Conservation (phyloP, 257 asterid genomes). For the Nyctanthes arbortristis region DNA sequence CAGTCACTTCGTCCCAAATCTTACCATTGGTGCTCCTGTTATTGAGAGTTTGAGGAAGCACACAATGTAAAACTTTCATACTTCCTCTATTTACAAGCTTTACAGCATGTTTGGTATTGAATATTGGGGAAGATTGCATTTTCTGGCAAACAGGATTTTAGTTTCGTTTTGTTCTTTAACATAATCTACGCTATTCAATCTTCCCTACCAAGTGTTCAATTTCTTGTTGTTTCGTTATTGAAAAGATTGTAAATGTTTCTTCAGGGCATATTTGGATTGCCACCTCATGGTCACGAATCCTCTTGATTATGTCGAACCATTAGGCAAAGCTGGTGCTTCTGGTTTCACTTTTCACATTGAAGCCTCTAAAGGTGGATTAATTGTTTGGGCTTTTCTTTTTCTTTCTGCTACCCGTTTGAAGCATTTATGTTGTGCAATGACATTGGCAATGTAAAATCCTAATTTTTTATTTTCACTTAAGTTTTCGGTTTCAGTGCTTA, state of each 20-base stretch:
- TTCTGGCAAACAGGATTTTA: background rate
- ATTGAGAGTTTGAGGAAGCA: slow-evolving; percentile 90
- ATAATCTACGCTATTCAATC: background rate
- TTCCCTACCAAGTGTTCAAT: background rate
- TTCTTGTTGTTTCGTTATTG: background rate
- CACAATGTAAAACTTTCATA: slow-evolving; percentile 49
- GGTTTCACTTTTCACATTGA: slow-evolving; percentile 92
- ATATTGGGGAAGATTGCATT: background rate
- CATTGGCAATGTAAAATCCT: background rate
- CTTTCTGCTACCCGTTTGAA: background rate
- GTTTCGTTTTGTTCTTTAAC: background rate
- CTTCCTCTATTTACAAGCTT: background rate
- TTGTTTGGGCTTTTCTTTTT: background rate
- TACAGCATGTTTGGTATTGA: background rate
- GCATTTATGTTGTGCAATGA: background rate
- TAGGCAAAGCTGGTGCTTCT: slow-evolving; percentile 86
- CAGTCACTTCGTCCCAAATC: slow-evolving; percentile 94
- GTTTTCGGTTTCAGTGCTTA: background rate
- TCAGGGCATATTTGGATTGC: slow-evolving; percentile 88
- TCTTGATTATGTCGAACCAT: slow-evolving; percentile 74
- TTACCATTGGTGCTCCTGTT: slow-evolving; percentile 88
- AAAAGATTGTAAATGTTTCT: background rate
- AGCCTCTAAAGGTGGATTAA: slow-evolving; percentile 60
- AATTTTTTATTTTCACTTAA: background rate
- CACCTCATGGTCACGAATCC: slow-evolving; percentile 96